These are phyloP conservation scores for Cercospora beticola DNA, from an alignment of 2,329 filamentous ascomycete species.

Conservation along the genomic window DNA sequence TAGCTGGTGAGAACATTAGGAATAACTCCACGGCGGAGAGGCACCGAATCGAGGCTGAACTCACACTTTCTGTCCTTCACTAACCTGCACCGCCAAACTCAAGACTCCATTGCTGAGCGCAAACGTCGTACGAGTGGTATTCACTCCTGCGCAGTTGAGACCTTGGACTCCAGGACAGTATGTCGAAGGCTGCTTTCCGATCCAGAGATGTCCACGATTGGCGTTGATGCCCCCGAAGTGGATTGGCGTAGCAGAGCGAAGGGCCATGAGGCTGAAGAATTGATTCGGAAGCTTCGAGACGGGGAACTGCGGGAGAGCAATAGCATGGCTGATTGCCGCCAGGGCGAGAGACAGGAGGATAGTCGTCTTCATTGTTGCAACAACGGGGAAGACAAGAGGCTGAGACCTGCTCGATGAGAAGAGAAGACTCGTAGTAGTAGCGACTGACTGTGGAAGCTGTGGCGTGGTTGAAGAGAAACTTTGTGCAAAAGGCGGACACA, in stretches of 20 bases:
- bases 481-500: not conserved
- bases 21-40: not conserved
- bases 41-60: conserved; percentile 2
- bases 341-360: conserved; percentile 10
- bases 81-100: conserved; percentile 30
- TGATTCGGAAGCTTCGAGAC: conserved; percentile 19
- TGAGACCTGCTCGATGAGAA: not conserved
- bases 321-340: conserved; percentile 17
- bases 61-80: conserved; percentile 36
- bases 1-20: conserved; percentile 23
- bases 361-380: conserved; percentile 30
- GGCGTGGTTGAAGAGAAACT: not conserved
- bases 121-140: conserved; percentile 21
- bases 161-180: conserved; percentile 33
- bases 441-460: conserved; percentile 1
- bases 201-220: conserved; percentile 29
- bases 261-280: conserved; percentile 32
- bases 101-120: conserved; percentile 15
- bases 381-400: too few relatives aligned
- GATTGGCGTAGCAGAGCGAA: conserved; percentile 32
- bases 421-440: not conserved
- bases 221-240: conserved; percentile 32
- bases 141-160: conserved; percentile 12
- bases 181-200: conserved; percentile 32
- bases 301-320: conserved; percentile 7